phyloP scores from a whole-genome alignment of 441 rosid genomes.

The Dalechampia spathulata region DNA sequence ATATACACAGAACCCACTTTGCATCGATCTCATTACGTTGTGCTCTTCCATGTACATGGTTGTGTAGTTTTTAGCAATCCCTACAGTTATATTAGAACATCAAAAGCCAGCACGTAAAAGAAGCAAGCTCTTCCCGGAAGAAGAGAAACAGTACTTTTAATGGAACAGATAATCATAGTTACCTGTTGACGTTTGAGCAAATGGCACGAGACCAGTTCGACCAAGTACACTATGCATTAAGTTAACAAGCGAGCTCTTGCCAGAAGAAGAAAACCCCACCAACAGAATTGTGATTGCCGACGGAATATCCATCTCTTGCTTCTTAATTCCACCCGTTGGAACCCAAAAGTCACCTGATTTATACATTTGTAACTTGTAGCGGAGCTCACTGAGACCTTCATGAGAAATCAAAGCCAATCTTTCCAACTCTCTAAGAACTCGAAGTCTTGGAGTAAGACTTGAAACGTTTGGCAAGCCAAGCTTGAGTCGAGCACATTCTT shows the following conservation, averaged over 20 bases:
- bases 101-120: too few relatives aligned
- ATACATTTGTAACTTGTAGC: slow-evolving; percentile 40
- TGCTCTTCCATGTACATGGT: slow-evolving; percentile 50
- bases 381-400: slow-evolving; percentile 45
- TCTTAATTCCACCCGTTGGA: slow-evolving; percentile 45
- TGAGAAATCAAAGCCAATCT: slow-evolving; percentile 43
- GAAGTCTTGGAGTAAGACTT: slow-evolving; percentile 35
- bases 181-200: slow-evolving; percentile 45
- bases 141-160: too few relatives aligned
- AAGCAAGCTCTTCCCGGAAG: too few relatives aligned
- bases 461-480: slow-evolving; percentile 27
- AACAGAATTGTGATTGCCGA: slow-evolving; percentile 40
- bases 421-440: slow-evolving; percentile 40
- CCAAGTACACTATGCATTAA: slow-evolving; percentile 56
- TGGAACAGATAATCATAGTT: neutral
- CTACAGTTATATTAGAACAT: slow-evolving; percentile 13
- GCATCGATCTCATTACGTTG: slow-evolving; percentile 43
- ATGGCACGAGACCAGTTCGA: slow-evolving; percentile 42
- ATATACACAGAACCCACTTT: slow-evolving; percentile 44
- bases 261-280: slow-evolving; percentile 48
- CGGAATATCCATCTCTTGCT: slow-evolving; percentile 48
- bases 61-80: slow-evolving; percentile 19
- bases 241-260: slow-evolving; percentile 53
- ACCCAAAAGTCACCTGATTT: slow-evolving; percentile 56
- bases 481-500: slow-evolving; percentile 28